Evolutionary conservation across 2,329 filamentous ascomycete genomes (phyloP), one percentile per base, ranked within the genome.

Genomic region (Grosmannia huntii): DNA sequence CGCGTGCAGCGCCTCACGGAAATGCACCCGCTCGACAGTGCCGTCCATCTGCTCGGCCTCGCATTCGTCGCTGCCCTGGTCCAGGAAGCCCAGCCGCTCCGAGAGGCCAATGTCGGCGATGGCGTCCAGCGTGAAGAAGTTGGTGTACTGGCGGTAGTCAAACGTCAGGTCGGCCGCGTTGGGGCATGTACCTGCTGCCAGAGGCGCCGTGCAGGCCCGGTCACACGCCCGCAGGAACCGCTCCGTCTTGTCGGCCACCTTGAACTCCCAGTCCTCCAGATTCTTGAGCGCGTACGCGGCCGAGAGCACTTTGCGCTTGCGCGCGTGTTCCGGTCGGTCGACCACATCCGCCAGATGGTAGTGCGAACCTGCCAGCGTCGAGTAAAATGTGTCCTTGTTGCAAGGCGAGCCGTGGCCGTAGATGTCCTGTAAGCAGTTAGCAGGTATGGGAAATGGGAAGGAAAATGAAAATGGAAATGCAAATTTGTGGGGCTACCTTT

Each of bases 221-320:
- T 81, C 77, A 33, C 75, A 70, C 49, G 73, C 70, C 16, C 64
- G 68, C 55, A 79, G 68, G 28, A 80, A 66, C 14, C 73, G 69
- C 21, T 71, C 67, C 0, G 72, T 69, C 65, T 79, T 80, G 60
- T 81, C 76, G 14, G 75, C 74, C 3, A 81, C 76, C 61, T 80
- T 81, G 66, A 74, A 73, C 61, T 80, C 78, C 77, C 77, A 80
- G 6, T 68, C 70, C 62, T 79, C 77, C 1, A 80, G 72, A 61
- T 80, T 80, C 67, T 78, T 77, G 56, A 77, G 63, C 0, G 78
- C 77, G 58, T 79, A 80, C 1, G 78, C 77, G 0, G 72, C 71
- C 3, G 76, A 75, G 3, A 82, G 66, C 1, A 77, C 69, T 59
- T 76, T 75, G 27, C 78, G 73, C 65, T 81, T 80, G 11, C 74